Evolutionary conservation across 1,284 basidiomycete species (phyloP).

Genomic region (Singerocomus rubriflavus): DNA sequence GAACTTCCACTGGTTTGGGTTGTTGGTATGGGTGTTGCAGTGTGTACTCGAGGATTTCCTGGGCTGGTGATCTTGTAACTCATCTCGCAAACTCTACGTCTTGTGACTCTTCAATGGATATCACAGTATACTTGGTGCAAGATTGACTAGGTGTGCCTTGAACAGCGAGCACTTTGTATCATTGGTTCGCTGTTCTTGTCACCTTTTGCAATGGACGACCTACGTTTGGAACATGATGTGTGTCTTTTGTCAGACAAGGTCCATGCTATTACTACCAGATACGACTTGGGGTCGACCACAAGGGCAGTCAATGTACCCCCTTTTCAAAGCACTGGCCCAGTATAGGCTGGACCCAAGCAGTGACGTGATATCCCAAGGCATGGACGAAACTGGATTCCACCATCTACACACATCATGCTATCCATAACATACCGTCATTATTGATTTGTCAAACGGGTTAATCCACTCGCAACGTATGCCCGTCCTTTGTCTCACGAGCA

Average conservation of each 20-base stretch:
- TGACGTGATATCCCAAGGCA: too few species aligned
- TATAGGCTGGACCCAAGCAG: too few species aligned
- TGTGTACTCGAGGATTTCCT: conserved; percentile 4
- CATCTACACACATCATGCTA: background rate
- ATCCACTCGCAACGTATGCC: background rate
- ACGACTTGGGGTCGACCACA: too few species aligned
- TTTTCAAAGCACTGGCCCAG: too few species aligned
- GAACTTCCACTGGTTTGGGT: conserved; percentile 16
- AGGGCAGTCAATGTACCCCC: too few species aligned
- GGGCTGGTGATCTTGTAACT: conserved; percentile 7
- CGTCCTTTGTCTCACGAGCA: background rate
- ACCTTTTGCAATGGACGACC: too few species aligned
- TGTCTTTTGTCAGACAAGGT: too few species aligned
- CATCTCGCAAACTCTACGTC: conserved; percentile 3
- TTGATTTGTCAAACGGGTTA: background rate
- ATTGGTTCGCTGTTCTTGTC: background rate
- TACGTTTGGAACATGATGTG: too few species aligned
- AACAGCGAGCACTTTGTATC: background rate
- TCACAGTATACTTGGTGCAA: too few species aligned
- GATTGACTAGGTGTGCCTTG: background rate
- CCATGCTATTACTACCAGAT: too few species aligned
- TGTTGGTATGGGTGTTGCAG: conserved; percentile 3
- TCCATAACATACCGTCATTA: background rate
- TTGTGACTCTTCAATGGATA: conserved; percentile 11
- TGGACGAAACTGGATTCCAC: background rate